A percentile compares a stretch with the other conserved stretches of the same genome.
Conservation (phyloP, 768 basidiomycete genomes). For the Lyophyllum atratum region DNA sequence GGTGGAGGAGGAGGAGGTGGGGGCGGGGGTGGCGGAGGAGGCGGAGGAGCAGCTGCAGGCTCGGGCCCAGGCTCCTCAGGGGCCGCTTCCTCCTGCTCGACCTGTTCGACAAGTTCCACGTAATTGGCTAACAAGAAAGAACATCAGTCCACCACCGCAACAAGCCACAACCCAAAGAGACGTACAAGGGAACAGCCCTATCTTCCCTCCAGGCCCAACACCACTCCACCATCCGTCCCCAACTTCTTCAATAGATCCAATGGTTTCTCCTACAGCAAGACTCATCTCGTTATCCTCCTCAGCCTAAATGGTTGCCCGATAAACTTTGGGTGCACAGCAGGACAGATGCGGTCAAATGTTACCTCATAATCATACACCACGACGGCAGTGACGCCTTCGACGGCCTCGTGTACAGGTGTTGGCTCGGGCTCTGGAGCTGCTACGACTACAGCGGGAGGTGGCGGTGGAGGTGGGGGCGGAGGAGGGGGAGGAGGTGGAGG, state of each 20-base stretch:
- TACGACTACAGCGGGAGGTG: background rate
- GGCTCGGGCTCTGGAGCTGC: constrained; percentile 34
- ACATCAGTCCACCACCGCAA: background rate
- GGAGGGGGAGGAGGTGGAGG: background rate
- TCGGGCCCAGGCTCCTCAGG: constrained; percentile 31
- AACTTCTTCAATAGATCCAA: constrained; percentile 81
- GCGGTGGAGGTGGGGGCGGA: constrained; percentile 2
- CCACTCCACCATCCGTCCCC: constrained; percentile 96
- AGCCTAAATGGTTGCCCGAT: constrained; percentile 42
- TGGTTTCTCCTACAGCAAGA: constrained; percentile 77
- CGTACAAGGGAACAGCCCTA: constrained; percentile 84
- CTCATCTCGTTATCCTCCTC: constrained; percentile 86
- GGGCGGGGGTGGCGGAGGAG: constrained; percentile 50
- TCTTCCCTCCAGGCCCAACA: constrained; percentile 66
- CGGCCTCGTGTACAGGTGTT: constrained; percentile 31
- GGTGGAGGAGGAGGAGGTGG: constrained; percentile 56
- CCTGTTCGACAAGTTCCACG: constrained; percentile 69
- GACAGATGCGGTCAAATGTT: constrained; percentile 1
- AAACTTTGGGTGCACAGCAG: background rate
- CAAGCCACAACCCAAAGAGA: background rate
- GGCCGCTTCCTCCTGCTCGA: too few species aligned
- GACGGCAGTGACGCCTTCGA: constrained; percentile 63
- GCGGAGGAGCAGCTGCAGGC: constrained; percentile 51
- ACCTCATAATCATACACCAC: constrained; percentile 85
- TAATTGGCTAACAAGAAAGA: constrained; percentile 65